Base-by-base conservation (phyloP, 148 eudicot genomes). In the Rhododendron vialii region DNA sequence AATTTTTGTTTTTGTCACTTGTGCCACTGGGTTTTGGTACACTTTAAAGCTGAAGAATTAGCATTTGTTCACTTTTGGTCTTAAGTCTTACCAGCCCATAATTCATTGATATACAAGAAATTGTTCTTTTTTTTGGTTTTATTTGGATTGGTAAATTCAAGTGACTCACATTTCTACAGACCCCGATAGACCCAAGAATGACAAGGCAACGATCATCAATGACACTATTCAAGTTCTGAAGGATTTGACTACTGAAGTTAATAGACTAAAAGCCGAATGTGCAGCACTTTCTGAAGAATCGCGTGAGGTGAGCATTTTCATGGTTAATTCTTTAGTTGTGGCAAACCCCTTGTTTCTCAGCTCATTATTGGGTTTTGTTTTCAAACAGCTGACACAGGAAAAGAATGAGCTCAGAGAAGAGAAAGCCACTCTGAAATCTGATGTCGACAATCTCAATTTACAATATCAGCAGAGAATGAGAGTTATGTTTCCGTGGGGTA, bases 351-450 rank as follows among this genome's bases (percentile, higher is more conserved):
- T 80, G 48, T 36, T 80, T 79, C 82, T 80, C 63, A 82, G 87
- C 82, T 83, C 88, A 84, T 69, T 35, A 36, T 51, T 82, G 81
- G 48, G 47, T 82, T 85, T 57, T 51, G 71, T 22, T 81, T 84
- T 51, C 41, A 75, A 81, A 85, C 92, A 93, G 95, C 86, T 93
- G 36, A 93, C 91, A 51, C 93, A 92, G 89, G 95, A 93, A 90
- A 93, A 93, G 89, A 92, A 90, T 77, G 95, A 93, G 87, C 94
- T 93, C 57, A 92, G 92, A 89, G 93, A 90, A 87, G 95, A 93
- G 90, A 93, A 93, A 84, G 84, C 89, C 24, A 88, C 94, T 48
- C 88, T 93, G 15, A 93, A 91, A 89, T 89, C 92, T 80, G 94
- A 93, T 65, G 90, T 93, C 24, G 94, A 93, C 85, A 88, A 85